Base-by-base conservation (phyloP, 2,329 filamentous ascomycete genomes). In the Chrysosporium keratinophilum region DNA sequence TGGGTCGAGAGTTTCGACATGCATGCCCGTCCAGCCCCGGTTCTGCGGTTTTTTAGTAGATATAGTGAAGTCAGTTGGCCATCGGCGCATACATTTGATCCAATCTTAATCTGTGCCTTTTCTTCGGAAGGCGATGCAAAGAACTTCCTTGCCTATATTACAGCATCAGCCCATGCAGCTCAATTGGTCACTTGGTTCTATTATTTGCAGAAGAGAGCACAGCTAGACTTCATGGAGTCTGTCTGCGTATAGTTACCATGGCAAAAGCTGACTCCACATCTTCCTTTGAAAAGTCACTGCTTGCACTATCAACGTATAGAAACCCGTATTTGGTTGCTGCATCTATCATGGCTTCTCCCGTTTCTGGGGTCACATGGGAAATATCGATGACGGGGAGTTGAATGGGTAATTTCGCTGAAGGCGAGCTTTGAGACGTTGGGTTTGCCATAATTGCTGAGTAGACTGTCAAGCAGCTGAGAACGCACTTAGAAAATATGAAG, bases 281-380 rank as follows among this genome's bases (percentile, higher is more conserved):
- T 28, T 77, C 70, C 0, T 77, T 70, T 0, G 84, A 74, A 46
- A 96, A 87, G 56, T 85, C 81, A 11, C 76, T 75, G 42, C 83
- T 84, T 19, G 81, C 78, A 64, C 88, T 90, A 64, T 82, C 84
- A 63, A 97, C 82, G 67, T 93, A 97, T 57, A 96, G 80, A 69
- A 97, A 97, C 57, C 91, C 91, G 70, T 89, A 85, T 52, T 84
- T 82, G 37, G 82, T 80, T 1, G 89, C 90, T 1, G 91, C 91
- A 57, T 85, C 79, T 41, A 96, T 81, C 41, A 97, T 73, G 54
- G 76, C 77, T 58, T 82, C 78, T 53, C 80, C 80, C 50, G 85
- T 85, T n/a, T 67, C 65, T 55, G 78, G 72, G 59, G 84, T 75
- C 4, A 77, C 73, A 15, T 78, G 76, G 3, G 82, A 84, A 59